Evolutionary conservation across 768 basidiomycete species (phyloP).

Genomic region (Trametes cubensis): DNA sequence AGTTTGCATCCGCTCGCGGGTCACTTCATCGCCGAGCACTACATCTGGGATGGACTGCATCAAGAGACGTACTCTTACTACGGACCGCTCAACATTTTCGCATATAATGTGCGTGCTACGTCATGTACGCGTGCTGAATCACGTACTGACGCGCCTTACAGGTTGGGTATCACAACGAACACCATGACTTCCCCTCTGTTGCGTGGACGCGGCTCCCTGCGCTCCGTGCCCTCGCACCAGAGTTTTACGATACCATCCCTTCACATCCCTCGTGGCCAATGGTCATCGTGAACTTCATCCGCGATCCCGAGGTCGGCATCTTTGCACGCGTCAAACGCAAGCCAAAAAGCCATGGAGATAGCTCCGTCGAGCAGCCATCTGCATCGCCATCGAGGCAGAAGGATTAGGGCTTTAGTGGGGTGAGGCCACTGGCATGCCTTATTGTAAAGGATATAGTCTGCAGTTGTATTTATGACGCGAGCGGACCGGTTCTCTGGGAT

Average conservation of each 20-base stretch:
- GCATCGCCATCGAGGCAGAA: constrained; percentile 9
- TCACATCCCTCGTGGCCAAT: constrained; percentile 93
- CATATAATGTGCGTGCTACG: constrained; percentile 78
- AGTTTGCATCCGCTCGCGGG: constrained; percentile 94
- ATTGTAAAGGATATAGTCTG: not conserved
- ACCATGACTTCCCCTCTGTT: constrained; percentile 97
- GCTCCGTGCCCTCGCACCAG: constrained; percentile 81
- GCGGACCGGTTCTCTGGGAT: too few species aligned
- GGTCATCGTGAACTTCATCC: constrained; percentile 93
- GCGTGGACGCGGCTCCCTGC: constrained; percentile 93
- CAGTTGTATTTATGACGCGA: not conserved
- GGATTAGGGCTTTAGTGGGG: not conserved
- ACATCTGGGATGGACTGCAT: constrained; percentile 86
- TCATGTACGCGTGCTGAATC: not conserved
- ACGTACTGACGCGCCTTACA: constrained; percentile 33
- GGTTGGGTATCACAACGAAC: constrained; percentile 99
- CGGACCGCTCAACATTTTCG: constrained; percentile 83
- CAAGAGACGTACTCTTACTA: constrained; percentile 99
- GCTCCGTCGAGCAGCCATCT: constrained; percentile 6
- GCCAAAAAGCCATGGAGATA: constrained; percentile 39
- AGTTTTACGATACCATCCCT: constrained; percentile 89
- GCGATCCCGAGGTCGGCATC: constrained; percentile 85
- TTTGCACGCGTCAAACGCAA: constrained; percentile 85
- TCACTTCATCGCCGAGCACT: constrained; percentile 98
- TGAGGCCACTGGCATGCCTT: not conserved